A percentile compares a stretch with the other conserved stretches of the same genome.
These are phyloP conservation scores for Cyclostephanos tholiformis DNA, from an alignment of 108 stramenopile genomes.

Conservation along the genomic window DNA sequence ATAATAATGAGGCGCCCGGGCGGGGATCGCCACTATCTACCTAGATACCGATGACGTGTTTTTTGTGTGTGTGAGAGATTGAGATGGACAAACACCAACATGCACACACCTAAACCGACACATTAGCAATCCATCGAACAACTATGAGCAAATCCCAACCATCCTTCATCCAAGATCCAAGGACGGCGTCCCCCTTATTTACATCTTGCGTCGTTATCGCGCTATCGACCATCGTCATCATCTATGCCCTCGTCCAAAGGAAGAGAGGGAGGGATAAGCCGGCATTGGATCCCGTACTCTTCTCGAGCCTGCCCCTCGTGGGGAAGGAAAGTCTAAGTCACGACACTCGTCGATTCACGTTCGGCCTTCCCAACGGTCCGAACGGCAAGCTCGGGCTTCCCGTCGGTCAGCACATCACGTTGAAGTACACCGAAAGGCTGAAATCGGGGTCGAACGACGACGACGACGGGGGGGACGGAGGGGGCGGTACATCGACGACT, in stretches of 20 bases:
- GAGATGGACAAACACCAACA: no score
- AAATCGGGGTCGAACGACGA: constrained; percentile 28
- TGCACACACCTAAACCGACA: no score
- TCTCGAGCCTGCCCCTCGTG: constrained; percentile 71
- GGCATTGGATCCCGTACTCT: constrained; percentile 56
- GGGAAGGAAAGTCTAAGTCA: constrained; percentile 86
- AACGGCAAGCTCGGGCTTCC: constrained; percentile 87
- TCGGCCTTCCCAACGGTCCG: constrained; percentile 75
- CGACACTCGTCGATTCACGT: constrained; percentile 93
- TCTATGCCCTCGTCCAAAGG: constrained; percentile 9
- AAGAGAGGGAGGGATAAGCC: constrained; percentile 25
- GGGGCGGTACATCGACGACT: no score
- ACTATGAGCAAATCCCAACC: neutral
- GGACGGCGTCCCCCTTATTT: neutral
- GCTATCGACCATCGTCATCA: constrained; percentile 10
- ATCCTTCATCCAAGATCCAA: neutral
- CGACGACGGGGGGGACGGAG: no score
- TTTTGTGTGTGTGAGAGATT: no score
- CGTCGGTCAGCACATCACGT: constrained; percentile 95
- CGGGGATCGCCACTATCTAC: no score
- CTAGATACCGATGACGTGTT: no score
- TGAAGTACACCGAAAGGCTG: constrained; percentile 78
- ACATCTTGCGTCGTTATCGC: constrained; percentile 23
- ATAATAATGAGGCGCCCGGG: no score
- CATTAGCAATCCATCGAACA: no score